These are phyloP conservation scores for Agrocybe chaxingu DNA, from an alignment of 768 basidiomycete species.

Conservation along the genomic window DNA sequence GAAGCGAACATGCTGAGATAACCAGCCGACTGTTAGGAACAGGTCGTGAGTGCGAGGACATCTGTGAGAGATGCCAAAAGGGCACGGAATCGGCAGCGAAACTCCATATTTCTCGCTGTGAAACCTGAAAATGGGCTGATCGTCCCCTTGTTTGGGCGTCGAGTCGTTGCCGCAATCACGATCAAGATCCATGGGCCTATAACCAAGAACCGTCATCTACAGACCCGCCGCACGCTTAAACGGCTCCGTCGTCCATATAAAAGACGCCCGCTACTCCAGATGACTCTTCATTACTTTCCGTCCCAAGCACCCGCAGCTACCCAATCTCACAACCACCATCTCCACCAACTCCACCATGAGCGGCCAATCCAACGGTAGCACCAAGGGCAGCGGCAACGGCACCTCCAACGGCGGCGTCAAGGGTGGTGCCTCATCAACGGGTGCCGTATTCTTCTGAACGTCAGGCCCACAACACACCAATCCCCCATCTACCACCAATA, in stretches of 20 bases:
- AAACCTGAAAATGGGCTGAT: constrained; percentile 28
- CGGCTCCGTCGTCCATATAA: constrained; percentile 25
- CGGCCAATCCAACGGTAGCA: constrained; percentile 35
- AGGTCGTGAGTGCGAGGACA: constrained; percentile 5
- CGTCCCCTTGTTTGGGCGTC: constrained; percentile 31
- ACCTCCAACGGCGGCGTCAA: constrained; percentile 38
- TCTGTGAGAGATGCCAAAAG: constrained; percentile 18
- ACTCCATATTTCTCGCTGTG: constrained; percentile 30
- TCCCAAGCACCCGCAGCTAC: constrained; percentile 9
- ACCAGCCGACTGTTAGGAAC: constrained; percentile 31
- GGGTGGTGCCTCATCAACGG: constrained; percentile 46
- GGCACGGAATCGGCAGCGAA: constrained; percentile 19
- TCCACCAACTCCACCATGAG: constrained; percentile 29
- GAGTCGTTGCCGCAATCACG: constrained; percentile 33
- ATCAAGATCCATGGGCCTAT: constrained; percentile 28
- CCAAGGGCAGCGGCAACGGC: constrained; percentile 26
- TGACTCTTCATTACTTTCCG: constrained; percentile 31
- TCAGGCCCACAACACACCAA: constrained; percentile 8
- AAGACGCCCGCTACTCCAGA: constrained; percentile 16
- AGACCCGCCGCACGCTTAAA: constrained; percentile 20
- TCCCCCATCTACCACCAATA: constrained; percentile 1
- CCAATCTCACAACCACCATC: constrained; percentile 2
- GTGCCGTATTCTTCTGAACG: constrained; percentile 59
- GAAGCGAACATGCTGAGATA: constrained; percentile 25
- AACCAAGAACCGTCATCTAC: constrained; percentile 10